Evolutionary conservation across 1,284 basidiomycete species (phyloP), one percentile per base, ranked within the genome.

Genomic region (Ustilago crameri): DNA sequence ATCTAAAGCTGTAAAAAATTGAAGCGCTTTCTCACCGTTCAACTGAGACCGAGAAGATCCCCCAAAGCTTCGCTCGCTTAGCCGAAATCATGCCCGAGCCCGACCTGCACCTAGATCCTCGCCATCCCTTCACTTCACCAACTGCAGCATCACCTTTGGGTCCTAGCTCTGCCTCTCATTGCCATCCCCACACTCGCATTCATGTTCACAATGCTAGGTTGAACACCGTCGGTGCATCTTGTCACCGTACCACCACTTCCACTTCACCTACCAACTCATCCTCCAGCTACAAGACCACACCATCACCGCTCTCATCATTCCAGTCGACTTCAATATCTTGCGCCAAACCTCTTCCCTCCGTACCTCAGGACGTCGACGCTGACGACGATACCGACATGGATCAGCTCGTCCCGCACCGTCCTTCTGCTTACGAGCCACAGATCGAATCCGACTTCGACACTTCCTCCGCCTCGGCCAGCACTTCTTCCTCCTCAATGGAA

Each of bases 401-500:
- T 30, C 30, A 12, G 30, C 51, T 67, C 7, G 42, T 51, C 20
- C 37, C 35, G 32, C 51, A 57, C 22, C 47, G 18, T 26, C 44
- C 37, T n/a, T 20, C 53, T n/a, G 34, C 8, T 17, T 40, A 17
- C 24, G 12, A 43, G 27, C 44, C 23, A 56, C 41, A 40, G 5
- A 57, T 64, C 60, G 60, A 64, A 22, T 69, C 66, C 14, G 66
- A 69, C 60, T 52, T 60, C 14, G 66, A 69, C 60, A 56, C 63
- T 38, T 69, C 66, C 0, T 59, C 46, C 32, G 37, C 66, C 5
- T 58, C 66, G 15, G 60, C 60, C 30, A 62, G 51, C 41, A 41
- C 51, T 3, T 30, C 51, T 9, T 63, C 56, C 0, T 69, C 66
- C 18, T 61, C 64, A 34, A 69, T 69, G 66, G 60, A 64, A 18